A percentile compares a stretch with the other conserved stretches of the same genome.
These are phyloP conservation scores for Verticillium zaregamsianum DNA, from an alignment of 2,329 filamentous ascomycete genomes.

Conservation along the genomic window DNA sequence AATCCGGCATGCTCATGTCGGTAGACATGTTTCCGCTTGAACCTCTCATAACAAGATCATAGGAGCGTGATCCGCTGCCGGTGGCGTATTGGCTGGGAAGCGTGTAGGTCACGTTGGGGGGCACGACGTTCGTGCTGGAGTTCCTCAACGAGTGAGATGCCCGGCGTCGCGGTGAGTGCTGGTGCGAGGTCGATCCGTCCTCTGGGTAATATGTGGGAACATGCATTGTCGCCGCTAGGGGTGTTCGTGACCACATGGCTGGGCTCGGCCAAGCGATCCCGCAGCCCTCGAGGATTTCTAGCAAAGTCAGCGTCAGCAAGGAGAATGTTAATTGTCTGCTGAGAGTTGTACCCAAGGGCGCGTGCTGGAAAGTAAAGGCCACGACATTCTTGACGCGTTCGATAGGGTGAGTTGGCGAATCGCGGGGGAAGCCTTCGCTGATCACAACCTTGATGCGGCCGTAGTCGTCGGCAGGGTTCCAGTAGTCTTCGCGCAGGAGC, in stretches of 20 bases:
- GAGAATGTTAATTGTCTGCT: too few species aligned
- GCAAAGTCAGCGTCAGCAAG: slow-evolving; percentile 3
- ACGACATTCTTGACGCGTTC: slow-evolving; percentile 69
- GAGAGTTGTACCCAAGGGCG: slow-evolving; percentile 60
- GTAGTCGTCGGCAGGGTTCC: slow-evolving; percentile 66
- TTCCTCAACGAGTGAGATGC: neutral
- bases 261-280: slow-evolving; percentile 78
- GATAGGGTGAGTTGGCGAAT: slow-evolving; percentile 48
- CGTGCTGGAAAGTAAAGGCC: slow-evolving; percentile 81
- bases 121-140: neutral
- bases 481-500: slow-evolving; percentile 64
- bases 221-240: slow-evolving; percentile 34
- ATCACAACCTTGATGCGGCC: slow-evolving; percentile 75
- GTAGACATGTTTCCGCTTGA: slow-evolving; percentile 16
- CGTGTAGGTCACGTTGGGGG: neutral
- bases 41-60: neutral
- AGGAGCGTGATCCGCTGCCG: too few species aligned
- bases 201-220: slow-evolving; percentile 37
- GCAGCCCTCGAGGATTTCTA: slow-evolving; percentile 66
- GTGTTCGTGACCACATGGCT: slow-evolving; percentile 58
- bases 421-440: slow-evolving; percentile 64
- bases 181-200: slow-evolving; percentile 50
- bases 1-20: slow-evolving; percentile 40
- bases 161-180: slow-evolving; percentile 55
- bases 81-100: too few species aligned